Percentiles rank a stretch among this genome's conserved stretches.
Evolutionary conservation across 2,329 filamentous ascomycete species (phyloP).

Genomic region (Fusarium nematophilum): DNA sequence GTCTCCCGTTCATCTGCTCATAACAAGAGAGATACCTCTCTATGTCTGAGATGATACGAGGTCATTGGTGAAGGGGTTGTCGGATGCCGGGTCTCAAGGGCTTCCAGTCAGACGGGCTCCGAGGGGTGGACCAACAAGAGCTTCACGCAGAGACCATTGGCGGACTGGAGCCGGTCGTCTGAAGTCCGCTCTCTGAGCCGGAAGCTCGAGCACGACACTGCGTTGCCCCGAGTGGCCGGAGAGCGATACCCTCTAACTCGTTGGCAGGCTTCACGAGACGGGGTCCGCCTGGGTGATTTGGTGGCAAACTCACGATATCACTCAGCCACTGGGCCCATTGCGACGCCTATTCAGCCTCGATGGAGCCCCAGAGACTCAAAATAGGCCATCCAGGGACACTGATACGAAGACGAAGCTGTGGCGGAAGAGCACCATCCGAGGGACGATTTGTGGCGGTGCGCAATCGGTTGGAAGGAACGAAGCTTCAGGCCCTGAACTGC

Average conservation of each 20-base stretch:
- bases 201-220: not conserved
- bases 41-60: not conserved
- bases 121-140: not conserved
- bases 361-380: constrained; percentile 16
- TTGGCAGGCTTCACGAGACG: not conserved
- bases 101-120: not conserved
- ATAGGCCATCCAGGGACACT: constrained; percentile 7
- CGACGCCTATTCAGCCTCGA: constrained; percentile 8
- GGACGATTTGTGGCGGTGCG: constrained; percentile 24
- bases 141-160: constrained; percentile 9
- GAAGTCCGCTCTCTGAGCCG: constrained; percentile 13
- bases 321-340: constrained; percentile 8
- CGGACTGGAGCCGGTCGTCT: constrained; percentile 6
- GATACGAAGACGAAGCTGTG: constrained; percentile 20
- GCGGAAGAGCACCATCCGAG: not conserved
- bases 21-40: not conserved
- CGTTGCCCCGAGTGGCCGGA: not conserved
- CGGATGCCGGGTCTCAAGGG: constrained; percentile 4
- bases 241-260: not conserved
- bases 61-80: not conserved
- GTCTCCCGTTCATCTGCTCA: not conserved
- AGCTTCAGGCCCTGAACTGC: constrained; percentile 4
- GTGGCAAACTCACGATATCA: constrained; percentile 16
- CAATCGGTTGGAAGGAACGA: constrained; percentile 4
- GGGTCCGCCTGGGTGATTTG: not conserved